Evolutionary conservation across 805 yeast genomes (phyloP), one percentile per base, ranked within the genome.

Genomic region (Lipomyces yamadae): DNA sequence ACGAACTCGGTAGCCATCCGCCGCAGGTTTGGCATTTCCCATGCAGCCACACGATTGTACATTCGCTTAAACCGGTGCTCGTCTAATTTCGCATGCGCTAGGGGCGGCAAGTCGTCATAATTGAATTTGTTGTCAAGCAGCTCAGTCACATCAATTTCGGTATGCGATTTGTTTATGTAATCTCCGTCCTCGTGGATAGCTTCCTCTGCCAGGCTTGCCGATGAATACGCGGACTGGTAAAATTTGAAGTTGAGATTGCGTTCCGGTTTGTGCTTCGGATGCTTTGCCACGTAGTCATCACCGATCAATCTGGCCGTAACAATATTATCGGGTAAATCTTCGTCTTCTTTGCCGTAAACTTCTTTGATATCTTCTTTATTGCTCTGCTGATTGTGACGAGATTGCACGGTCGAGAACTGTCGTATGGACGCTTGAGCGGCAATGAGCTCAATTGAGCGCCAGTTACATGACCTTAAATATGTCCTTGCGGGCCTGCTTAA

Each of bases 41-140:
- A 94, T 0, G 98, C 97, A 10, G 96, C 91, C 56, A 91, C 82
- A 73, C 98, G 84, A 74, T 88, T 88, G 74, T 88, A 86, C 70
- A 89, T 86, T 72, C 96, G 87, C 72, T 85, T 87, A 70, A 86
- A 88, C 75, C 98, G 85, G 73, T 87, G 90, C 70, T 86, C 88
- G 64, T 86, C 85, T 42, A 88, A 84, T 67, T 85, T 84, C 73
- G 89, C 88, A 72, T 89, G 96, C 60, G 83, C 83, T 61, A 79
- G 34, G 35, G 64, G 30, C 50, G 73, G 57, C 33, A 68, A 11
- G 30, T 68, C 71, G 55, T 65, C 67, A 18, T 13, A 32, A 15
- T 37, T 24, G 53, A 60, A 60, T n/a, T 59, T 48, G 7, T n/a
- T 39, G 18, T 33, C 15, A 11, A 29, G 34, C 10, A 29, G 34